phyloP scores from a whole-genome alignment of 495 filamentous ascomycete species.

The Penicillium pancosmium region DNA sequence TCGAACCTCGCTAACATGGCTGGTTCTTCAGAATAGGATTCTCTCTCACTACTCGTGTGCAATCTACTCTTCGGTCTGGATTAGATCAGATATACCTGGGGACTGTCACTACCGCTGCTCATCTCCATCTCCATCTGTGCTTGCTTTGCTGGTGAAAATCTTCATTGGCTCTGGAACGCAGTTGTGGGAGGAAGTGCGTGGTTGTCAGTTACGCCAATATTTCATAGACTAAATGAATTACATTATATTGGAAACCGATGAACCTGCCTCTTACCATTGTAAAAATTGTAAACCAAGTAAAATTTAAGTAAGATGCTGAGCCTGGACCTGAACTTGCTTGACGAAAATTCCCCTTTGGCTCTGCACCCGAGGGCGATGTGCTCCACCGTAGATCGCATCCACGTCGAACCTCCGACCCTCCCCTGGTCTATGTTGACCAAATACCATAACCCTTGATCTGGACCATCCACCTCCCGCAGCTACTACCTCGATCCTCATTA shows the following conservation, averaged over 20 bases:
- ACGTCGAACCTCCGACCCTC: constrained; percentile 9
- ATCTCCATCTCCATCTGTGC: too few species aligned
- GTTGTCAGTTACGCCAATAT: too few species aligned
- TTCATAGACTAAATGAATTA: too few species aligned
- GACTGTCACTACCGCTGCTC: too few species aligned
- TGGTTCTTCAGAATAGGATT: constrained; percentile 24
- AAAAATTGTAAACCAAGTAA: background rate
- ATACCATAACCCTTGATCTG: background rate
- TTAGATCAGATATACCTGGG: too few species aligned
- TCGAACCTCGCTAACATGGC: constrained; percentile 26
- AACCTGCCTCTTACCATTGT: background rate
- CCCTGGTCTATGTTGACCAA: background rate
- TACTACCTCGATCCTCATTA: too few species aligned
- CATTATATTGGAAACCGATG: too few species aligned
- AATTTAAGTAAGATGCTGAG: background rate
- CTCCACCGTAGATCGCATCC: constrained; percentile 36
- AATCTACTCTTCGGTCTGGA: background rate
- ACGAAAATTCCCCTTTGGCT: constrained; percentile 6
- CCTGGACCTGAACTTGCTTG: background rate
- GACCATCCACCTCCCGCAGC: too few species aligned
- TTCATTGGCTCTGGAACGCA: too few species aligned
- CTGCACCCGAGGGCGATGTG: constrained; percentile 28
- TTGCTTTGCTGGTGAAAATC: too few species aligned
- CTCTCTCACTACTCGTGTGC: background rate
- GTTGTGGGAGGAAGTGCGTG: too few species aligned